These are phyloP conservation scores for Sphaerulina vaccinii DNA, from an alignment of 2,329 filamentous ascomycete genomes.

Conservation along the genomic window DNA sequence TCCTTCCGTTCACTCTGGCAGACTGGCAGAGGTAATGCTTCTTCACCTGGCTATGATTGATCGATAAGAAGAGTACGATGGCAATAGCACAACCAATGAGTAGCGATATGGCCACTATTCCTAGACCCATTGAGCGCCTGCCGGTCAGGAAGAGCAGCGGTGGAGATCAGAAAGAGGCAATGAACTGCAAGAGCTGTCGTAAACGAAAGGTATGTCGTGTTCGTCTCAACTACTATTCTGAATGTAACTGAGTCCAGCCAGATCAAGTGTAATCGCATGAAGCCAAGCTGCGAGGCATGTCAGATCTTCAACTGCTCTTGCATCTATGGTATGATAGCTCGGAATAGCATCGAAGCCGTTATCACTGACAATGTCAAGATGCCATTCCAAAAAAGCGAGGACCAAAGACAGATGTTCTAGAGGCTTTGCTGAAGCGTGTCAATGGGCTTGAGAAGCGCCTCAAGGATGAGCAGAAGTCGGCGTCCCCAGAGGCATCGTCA, in stretches of 20 bases:
- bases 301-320: constrained; percentile 86
- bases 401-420: constrained; percentile 84
- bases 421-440: constrained; percentile 78
- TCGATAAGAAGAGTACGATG: constrained; percentile 19
- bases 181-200: constrained; percentile 94
- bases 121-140: constrained; percentile 75
- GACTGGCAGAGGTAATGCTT: constrained; percentile 15
- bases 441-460: constrained; percentile 80
- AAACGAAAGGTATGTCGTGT: constrained; percentile 72
- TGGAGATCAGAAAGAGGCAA: constrained; percentile 79
- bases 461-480: constrained; percentile 55
- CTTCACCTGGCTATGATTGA: constrained; percentile 6
- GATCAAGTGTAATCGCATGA: constrained; percentile 89
- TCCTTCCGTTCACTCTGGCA: constrained; percentile 7
- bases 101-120: constrained; percentile 50
- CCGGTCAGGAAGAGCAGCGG: constrained; percentile 67
- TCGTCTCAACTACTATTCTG: neutral
- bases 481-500: constrained; percentile 32
- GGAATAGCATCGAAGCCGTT: neutral
- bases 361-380: constrained; percentile 52
- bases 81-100: constrained; percentile 22
- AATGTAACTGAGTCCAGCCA: constrained; percentile 38
- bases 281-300: constrained; percentile 83
- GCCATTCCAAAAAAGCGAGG: constrained; percentile 86
- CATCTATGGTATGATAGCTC: constrained; percentile 66